phyloP scores from a whole-genome alignment of 1,139 yeast species.

The Nadsonia commutata region DNA sequence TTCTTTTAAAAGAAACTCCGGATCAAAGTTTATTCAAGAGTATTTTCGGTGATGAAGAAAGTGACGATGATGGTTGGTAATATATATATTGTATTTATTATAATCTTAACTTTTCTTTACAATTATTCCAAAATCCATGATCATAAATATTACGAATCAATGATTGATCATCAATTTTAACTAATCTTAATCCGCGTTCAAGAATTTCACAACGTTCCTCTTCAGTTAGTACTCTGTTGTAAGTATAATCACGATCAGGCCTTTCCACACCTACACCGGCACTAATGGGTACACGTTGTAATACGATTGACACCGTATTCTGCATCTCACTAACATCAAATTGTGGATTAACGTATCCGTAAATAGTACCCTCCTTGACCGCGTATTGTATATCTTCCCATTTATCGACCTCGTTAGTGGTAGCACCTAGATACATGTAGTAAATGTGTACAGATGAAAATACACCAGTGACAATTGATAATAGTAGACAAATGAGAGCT shows the following conservation, averaged over 20 bases:
- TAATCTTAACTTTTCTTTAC: slow-evolving; percentile 20
- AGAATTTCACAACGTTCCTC: slow-evolving; percentile 15
- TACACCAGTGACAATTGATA: slow-evolving; percentile 37
- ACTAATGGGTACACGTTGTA: slow-evolving; percentile 10
- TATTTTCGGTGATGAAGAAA: slow-evolving; percentile 6
- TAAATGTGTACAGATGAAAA: slow-evolving; percentile 51
- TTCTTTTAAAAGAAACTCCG: not conserved
- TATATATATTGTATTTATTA: not conserved
- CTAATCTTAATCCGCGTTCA: slow-evolving; percentile 14
- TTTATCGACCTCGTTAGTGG: slow-evolving; percentile 80
- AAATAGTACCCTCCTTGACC: slow-evolving; percentile 28
- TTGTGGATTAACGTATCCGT: not conserved
- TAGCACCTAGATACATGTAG: slow-evolving; percentile 61
- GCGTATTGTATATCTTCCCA: slow-evolving; percentile 65
- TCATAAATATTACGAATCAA: slow-evolving; percentile 57
- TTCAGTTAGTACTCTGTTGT: slow-evolving; percentile 16
- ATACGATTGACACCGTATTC: slow-evolving; percentile 16
- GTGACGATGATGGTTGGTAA: slow-evolving; percentile 1
- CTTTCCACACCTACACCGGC: not conserved
- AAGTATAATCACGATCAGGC: slow-evolving; percentile 1
- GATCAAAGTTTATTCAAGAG: not conserved
- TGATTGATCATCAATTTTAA: slow-evolving; percentile 26
- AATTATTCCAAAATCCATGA: slow-evolving; percentile 40
- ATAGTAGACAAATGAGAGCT: slow-evolving; percentile 38
- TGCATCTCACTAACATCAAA: slow-evolving; percentile 2